These are phyloP conservation scores for Trichoderma hamatum DNA, from an alignment of 2,329 filamentous ascomycete species.

Conservation along the genomic window DNA sequence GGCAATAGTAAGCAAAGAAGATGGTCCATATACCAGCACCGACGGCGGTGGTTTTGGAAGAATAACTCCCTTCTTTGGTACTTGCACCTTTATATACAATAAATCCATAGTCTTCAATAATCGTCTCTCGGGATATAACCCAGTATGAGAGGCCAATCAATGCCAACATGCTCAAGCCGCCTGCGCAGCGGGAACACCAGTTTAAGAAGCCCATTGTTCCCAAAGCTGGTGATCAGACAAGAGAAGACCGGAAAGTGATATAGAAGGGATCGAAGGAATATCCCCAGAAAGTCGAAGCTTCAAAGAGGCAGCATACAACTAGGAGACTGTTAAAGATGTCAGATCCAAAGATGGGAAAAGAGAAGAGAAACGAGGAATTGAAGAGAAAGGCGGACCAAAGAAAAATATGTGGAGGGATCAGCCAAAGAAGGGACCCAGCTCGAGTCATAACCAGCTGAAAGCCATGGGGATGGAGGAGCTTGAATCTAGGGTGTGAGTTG, in stretches of 20 bases:
- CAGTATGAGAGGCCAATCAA: conserved; percentile 56
- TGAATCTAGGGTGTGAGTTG: not conserved
- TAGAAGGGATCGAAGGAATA: not conserved
- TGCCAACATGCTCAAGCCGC: conserved; percentile 58
- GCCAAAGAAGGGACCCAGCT: not conserved
- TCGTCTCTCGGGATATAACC: conserved; percentile 56
- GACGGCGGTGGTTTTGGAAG: conserved; percentile 35
- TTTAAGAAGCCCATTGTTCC: conserved; percentile 54
- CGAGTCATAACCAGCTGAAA: not conserved
- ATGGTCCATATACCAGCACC: conserved; percentile 56
- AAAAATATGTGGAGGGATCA: not conserved
- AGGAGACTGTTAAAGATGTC: not conserved
- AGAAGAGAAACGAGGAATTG: not conserved
- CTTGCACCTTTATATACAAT: conserved; percentile 48
- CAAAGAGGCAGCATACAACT: not conserved
- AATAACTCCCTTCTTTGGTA: conserved; percentile 38
- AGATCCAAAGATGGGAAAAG: not conserved
- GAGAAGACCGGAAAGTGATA: not conserved
- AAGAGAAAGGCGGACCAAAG: not conserved
- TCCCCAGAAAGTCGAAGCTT: not conserved
- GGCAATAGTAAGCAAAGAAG: conserved; percentile 65
- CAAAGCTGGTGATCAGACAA: not conserved
- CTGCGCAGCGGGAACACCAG: conserved; percentile 58
- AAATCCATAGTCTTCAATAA: conserved; percentile 48
- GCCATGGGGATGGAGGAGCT: not conserved